Evolutionary conservation across 345 rosid species (phyloP).

Genomic region (Psidium guajava): DNA sequence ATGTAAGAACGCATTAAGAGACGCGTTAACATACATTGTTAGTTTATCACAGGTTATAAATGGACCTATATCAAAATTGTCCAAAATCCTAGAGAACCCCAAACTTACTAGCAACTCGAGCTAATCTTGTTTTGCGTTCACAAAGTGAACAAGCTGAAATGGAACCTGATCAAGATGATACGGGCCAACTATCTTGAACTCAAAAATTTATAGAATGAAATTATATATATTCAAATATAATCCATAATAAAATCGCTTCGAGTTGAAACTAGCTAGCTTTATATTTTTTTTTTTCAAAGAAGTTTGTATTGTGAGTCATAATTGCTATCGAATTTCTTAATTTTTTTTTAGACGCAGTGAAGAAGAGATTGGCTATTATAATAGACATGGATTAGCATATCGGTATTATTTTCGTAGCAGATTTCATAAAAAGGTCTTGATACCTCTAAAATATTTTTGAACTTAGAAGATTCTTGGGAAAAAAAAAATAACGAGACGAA

Average conservation of each 20-base stretch:
- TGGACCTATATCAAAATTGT: background rate
- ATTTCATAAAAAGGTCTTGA: background rate
- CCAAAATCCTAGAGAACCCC: background rate
- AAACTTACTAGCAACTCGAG: background rate
- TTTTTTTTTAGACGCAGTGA: background rate
- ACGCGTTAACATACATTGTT: no score
- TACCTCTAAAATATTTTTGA: background rate
- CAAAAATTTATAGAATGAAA: background rate
- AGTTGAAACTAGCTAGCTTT: background rate
- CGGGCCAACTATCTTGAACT: background rate
- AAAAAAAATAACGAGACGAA: background rate
- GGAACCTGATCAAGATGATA: background rate
- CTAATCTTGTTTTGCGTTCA: fast-evolving
- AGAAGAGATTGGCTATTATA: background rate
- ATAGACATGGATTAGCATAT: background rate
- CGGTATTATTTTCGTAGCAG: background rate
- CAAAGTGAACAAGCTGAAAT: fast-evolving
- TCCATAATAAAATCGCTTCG: fast-evolving
- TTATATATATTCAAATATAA: background rate
- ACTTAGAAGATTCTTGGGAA: background rate
- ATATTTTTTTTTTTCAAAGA: background rate
- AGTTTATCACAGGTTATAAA: no score
- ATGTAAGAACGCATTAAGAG: no score
- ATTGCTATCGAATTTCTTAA: background rate
- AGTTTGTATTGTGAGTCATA: background rate